Conservation (phyloP, 352 stramenopile genomes). For the Phytophthora colocasiae region DNA sequence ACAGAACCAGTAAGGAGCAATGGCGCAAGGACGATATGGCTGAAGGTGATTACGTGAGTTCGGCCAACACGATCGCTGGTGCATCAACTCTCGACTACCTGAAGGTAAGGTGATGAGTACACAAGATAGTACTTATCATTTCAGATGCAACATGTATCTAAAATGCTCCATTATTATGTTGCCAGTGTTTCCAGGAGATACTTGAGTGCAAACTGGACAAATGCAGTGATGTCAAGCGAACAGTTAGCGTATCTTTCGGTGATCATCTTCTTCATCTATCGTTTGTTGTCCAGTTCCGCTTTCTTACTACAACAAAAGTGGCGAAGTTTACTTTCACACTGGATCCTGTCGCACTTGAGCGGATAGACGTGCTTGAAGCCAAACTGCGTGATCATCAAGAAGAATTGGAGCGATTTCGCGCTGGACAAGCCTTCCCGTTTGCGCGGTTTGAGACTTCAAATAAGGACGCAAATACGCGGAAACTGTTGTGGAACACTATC, state of each 20-base stretch:
- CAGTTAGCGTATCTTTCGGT: not conserved
- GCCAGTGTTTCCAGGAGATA: slow-evolving; percentile 27
- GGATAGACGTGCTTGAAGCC: slow-evolving; percentile 4
- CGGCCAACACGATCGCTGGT: slow-evolving; percentile 16
- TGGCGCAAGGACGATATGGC: slow-evolving; percentile 15
- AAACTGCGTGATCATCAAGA: not conserved
- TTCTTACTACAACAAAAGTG: slow-evolving; percentile 3
- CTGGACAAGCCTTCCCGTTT: not conserved
- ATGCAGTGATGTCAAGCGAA: slow-evolving; percentile 7
- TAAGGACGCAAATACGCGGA: not conserved
- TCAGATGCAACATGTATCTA: not conserved
- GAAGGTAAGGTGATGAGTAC: slow-evolving; percentile 4
- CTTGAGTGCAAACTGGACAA: slow-evolving; percentile 11
- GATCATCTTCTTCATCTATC: not conserved
- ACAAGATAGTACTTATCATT: too few relatives aligned
- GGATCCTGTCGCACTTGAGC: slow-evolving; percentile 16
- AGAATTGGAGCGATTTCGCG: not conserved
- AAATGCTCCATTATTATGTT: not conserved
- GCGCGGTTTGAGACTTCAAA: not conserved
- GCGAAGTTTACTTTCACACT: slow-evolving; percentile 27
- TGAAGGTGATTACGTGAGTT: slow-evolving; percentile 17
- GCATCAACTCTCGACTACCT: slow-evolving; percentile 13
- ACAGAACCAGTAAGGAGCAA: slow-evolving; percentile 23
- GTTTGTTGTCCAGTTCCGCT: slow-evolving; percentile 7
- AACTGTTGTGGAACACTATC: not conserved